Evolutionary conservation across 2,329 filamentous ascomycete genomes (phyloP).

Genomic region (Huntiella moniliformis): DNA sequence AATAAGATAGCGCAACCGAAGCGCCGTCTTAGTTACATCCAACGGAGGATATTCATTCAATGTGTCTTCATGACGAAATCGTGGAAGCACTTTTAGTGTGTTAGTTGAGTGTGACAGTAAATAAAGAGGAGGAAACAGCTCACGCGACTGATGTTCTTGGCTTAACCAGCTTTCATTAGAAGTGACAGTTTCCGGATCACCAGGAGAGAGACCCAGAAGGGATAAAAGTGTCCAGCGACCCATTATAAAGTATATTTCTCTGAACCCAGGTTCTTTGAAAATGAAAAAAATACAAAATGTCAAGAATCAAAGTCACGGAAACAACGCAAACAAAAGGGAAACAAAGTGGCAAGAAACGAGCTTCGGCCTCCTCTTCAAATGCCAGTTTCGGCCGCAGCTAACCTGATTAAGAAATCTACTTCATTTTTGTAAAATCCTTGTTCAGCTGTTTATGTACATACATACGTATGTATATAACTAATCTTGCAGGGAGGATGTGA

Average conservation of each 20-base stretch:
- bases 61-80: conserved; percentile 32
- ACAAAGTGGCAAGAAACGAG: too few relatives aligned
- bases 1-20: conserved; percentile 78
- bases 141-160: conserved; percentile 4
- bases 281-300: too few relatives aligned
- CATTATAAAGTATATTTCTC: background rate
- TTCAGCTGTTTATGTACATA: too few relatives aligned
- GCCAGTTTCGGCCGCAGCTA: too few relatives aligned
- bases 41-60: conserved; percentile 39
- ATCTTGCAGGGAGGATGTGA: too few relatives aligned
- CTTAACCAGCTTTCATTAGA: conserved; percentile 4
- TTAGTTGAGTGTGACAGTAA: background rate
- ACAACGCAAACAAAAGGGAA: too few relatives aligned
- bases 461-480: too few relatives aligned
- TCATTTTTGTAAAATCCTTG: background rate
- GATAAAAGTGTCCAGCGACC: conserved; percentile 7
- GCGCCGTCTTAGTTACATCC: conserved; percentile 74
- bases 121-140: background rate
- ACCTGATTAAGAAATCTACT: background rate
- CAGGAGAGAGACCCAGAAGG: conserved; percentile 6
- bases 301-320: too few relatives aligned
- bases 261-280: too few relatives aligned
- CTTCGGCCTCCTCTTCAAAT: too few relatives aligned
- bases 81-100: conserved; percentile 40
- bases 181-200: background rate